Base-by-base conservation (phyloP, 768 basidiomycete genomes). In the Hemileccinum impolitum region DNA sequence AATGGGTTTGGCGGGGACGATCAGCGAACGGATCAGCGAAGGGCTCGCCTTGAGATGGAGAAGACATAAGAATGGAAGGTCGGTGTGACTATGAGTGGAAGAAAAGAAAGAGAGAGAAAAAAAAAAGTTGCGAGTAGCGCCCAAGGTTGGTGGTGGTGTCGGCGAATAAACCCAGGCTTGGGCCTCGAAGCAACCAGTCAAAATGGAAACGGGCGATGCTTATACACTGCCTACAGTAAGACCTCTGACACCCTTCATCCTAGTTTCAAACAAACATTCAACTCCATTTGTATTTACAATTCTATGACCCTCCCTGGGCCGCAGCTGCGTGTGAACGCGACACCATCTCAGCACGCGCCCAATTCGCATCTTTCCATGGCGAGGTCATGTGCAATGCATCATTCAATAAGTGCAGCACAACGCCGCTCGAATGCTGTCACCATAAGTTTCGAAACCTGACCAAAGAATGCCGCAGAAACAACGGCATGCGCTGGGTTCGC, bases 371-470 rank as follows among this genome's bases (percentile, higher is more conserved):
- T 23, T n/a, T 23, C 23, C 23, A 23, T 6, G 6, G 23, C 23
- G 23, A 23, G 23, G 23, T 3, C 23, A 3, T 23, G 6, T 23
- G 23, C 23, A 23, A 6, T 23, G 3, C 23, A 23, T 23, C 23
- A 23, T 9, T 5, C 90, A 87, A 59, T 93, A 94, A 95, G 72
- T 43, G 77, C 71, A 47, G 75, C 39, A 66, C 92, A 95, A 23
- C 94, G 79, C 54, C 85, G 76, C 70, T 97, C 94, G 58, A 99
- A 99, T 1, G 94, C 94, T 45, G 85, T 72, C 19, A 97, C 85
- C 92, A 96, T 97, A 69, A 86, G 76, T 56, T 80, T 81, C 3
- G 90, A 89, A 5, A 96, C 85, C 62, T 88, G 83, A 9, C 87
- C 87, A 63, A 97, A 90, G 65, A 97, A 93, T 3, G 83, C 72